Conservation (phyloP, 768 basidiomycete genomes). For the Rhodotorula graminis region DNA sequence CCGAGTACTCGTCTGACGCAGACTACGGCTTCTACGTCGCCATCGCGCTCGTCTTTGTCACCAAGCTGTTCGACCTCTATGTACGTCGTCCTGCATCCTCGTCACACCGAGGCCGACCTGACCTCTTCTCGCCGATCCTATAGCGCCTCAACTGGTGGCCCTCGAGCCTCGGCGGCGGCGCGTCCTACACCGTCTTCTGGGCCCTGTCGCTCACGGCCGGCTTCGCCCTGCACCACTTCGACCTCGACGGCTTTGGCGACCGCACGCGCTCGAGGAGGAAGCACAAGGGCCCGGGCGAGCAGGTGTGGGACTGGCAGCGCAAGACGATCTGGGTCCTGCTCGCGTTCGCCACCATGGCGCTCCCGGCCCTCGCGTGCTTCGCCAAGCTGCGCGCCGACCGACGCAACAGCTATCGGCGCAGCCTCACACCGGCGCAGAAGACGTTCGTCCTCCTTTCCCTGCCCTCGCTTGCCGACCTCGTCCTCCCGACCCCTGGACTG, state of each 20-base stretch:
- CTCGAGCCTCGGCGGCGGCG: slow-evolving; percentile 46
- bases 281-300: background rate
- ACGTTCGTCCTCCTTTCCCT: slow-evolving; percentile 40
- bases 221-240: slow-evolving; percentile 38
- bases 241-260: slow-evolving; percentile 40
- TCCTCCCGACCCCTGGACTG: background rate
- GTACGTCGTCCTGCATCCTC: slow-evolving; percentile 7
- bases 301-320: slow-evolving; percentile 43
- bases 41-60: slow-evolving; percentile 51
- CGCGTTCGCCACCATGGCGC: slow-evolving; percentile 40
- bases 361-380: slow-evolving; percentile 46
- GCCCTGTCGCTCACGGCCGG: slow-evolving; percentile 37
- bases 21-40: slow-evolving; percentile 48
- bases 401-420: slow-evolving; percentile 48
- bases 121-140: too few relatives aligned
- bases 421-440: slow-evolving; percentile 46
- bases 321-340: slow-evolving; percentile 43
- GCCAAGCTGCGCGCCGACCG: slow-evolving; percentile 49
- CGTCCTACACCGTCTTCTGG: slow-evolving; percentile 49
- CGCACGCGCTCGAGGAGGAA: background rate
- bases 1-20: background rate
- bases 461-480: background rate
- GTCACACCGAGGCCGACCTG: too few relatives aligned
- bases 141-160: slow-evolving; percentile 50
- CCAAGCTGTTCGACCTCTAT: slow-evolving; percentile 51